phyloP scores from a whole-genome alignment of 257 asterid genomes.

The Rehmannia glutinosa region DNA sequence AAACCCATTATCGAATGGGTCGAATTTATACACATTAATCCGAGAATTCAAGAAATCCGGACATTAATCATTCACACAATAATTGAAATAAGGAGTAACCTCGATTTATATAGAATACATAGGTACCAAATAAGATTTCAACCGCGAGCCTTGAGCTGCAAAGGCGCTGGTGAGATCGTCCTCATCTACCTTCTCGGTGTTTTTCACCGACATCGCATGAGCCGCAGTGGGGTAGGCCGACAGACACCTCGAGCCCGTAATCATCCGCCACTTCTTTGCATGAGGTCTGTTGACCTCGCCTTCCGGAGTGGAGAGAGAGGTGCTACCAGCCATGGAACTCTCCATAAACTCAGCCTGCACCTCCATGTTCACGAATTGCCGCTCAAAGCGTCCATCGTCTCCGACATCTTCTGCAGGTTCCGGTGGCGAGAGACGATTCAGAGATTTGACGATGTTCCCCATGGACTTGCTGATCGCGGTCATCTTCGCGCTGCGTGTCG shows the following conservation, averaged over 20 bases:
- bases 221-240: slow-evolving; percentile 93
- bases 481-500: slow-evolving; percentile 98
- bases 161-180: slow-evolving; percentile 89
- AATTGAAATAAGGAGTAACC: neutral
- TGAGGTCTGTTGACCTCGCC: slow-evolving; percentile 80
- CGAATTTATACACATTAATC: slow-evolving; percentile 23
- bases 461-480: slow-evolving; percentile 75
- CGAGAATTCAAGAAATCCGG: slow-evolving; percentile 14
- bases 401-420: slow-evolving; percentile 95
- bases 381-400: slow-evolving; percentile 95
- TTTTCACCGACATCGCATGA: slow-evolving; percentile 54
- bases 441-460: slow-evolving; percentile 82
- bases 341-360: slow-evolving; percentile 99
- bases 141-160: slow-evolving; percentile 91
- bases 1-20: neutral
- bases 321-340: slow-evolving; percentile 97
- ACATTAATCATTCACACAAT: neutral
- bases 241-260: slow-evolving; percentile 93
- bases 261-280: slow-evolving; percentile 99
- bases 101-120: neutral
- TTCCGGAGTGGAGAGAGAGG: slow-evolving; percentile 91
- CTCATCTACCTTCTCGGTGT: slow-evolving; percentile 76
- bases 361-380: slow-evolving; percentile 95
- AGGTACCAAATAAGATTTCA: slow-evolving; percentile 29
- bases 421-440: slow-evolving; percentile 71